A percentile compares a stretch with the other conserved stretches of the same genome.
Conservation (phyloP, 106 monocot species). For the Dioscorea dumetorum region DNA sequence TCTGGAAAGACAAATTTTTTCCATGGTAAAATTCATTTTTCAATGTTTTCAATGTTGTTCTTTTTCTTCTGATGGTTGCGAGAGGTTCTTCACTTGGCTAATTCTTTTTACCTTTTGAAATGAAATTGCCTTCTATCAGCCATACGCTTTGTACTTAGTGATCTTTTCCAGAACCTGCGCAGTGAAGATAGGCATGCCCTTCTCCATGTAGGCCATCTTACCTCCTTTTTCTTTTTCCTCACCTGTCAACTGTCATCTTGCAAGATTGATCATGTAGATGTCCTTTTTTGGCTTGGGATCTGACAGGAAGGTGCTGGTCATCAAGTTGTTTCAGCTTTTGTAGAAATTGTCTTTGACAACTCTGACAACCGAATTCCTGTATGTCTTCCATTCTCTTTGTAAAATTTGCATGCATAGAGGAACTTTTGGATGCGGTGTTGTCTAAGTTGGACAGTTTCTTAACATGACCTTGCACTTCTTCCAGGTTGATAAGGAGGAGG, state of each 20-base stretch:
- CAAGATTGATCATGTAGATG: background rate
- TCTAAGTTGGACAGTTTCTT: background rate
- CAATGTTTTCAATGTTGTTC: background rate
- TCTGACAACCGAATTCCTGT: constrained; percentile 95
- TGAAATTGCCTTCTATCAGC: constrained; percentile 31
- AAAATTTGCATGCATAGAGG: no score
- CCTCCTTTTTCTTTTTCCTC: constrained; percentile 3
- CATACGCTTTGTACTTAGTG: constrained; percentile 96
- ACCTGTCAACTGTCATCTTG: background rate
- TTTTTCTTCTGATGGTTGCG: background rate
- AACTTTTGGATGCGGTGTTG: no score
- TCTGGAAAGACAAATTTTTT: constrained; percentile 99
- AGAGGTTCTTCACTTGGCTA: constrained; percentile 2
- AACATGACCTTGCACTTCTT: background rate
- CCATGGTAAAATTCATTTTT: constrained; percentile 54
- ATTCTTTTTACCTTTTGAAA: constrained; percentile 3
- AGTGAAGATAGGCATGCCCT: constrained; percentile 87
- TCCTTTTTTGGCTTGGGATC: background rate
- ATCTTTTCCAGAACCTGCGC: constrained; percentile 88
- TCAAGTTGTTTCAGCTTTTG: constrained; percentile 95
- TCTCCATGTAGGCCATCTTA: constrained; percentile 72
- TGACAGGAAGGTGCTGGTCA: constrained; percentile 90
- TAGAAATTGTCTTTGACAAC: constrained; percentile 99
- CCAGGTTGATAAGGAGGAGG: constrained; percentile 97
- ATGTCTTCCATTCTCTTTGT: constrained; percentile 19